A percentile compares a stretch with the other conserved stretches of the same genome.
phyloP scores from a whole-genome alignment of 805 yeast species.

The Brettanomyces sp. region DNA sequence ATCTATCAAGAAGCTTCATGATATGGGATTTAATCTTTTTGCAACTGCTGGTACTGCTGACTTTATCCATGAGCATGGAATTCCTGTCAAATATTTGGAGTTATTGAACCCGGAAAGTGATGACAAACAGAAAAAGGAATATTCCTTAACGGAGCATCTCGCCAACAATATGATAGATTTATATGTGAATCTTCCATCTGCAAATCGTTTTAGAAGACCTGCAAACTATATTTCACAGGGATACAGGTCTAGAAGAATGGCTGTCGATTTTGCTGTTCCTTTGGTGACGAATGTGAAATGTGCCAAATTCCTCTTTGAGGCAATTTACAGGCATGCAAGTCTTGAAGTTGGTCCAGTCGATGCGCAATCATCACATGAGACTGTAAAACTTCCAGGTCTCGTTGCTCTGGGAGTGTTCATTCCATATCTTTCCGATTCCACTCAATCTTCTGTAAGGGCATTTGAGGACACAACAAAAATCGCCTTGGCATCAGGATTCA shows the following conservation, averaged over 20 bases:
- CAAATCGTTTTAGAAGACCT: constrained; percentile 97
- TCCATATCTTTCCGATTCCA: constrained; percentile 47
- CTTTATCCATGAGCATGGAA: constrained; percentile 87
- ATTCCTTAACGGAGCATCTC: constrained; percentile 90
- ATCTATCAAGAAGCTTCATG: constrained; percentile 67
- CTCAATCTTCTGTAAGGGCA: constrained; percentile 34
- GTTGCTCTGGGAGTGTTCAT: constrained; percentile 74
- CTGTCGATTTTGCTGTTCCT: constrained; percentile 97
- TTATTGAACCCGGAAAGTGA: constrained; percentile 60
- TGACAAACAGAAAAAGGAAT: constrained; percentile 82
- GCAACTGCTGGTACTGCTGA: constrained; percentile 99
- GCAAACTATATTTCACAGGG: constrained; percentile 97
- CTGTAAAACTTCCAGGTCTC: constrained; percentile 77
- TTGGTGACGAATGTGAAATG: constrained; percentile 94
- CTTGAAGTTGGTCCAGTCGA: constrained; percentile 70
- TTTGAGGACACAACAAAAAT: constrained; percentile 61
- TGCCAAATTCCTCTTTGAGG: constrained; percentile 93
- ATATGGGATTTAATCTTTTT: constrained; percentile 81
- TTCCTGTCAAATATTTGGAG: constrained; percentile 93
- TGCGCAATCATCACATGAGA: constrained; percentile 83
- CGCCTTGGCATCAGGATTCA: constrained; percentile 80
- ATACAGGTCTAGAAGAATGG: constrained; percentile 98
- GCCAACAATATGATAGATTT: constrained; percentile 94
- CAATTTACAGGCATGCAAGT: constrained; percentile 63
- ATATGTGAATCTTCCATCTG: constrained; percentile 92